A percentile compares a stretch with the other conserved stretches of the same genome.
These are phyloP conservation scores for Verticillium dahliae DNA, from an alignment of 2,329 filamentous ascomycete species.

Conservation along the genomic window DNA sequence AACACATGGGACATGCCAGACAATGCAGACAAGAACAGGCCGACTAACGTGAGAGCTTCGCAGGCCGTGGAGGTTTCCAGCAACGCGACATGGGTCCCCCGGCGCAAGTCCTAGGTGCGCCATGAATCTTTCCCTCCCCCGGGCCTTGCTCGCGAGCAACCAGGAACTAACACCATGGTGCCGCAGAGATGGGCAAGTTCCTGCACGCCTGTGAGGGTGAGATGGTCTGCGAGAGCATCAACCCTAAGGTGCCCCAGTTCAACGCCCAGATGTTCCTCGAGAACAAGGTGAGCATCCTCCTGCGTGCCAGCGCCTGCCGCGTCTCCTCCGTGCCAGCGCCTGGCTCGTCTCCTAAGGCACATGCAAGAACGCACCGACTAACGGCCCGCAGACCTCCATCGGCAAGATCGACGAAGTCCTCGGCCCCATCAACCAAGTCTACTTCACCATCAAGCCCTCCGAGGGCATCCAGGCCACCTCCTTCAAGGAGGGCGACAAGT, in stretches of 20 bases:
- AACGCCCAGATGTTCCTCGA: slow-evolving; percentile 98
- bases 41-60: neutral
- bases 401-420: slow-evolving; percentile 98
- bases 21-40: neutral
- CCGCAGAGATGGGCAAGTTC: slow-evolving; percentile 82
- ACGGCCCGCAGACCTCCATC: slow-evolving; percentile 59
- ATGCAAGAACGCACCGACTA: neutral
- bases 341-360: neutral
- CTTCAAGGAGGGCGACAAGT: slow-evolving; percentile 95
- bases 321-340: neutral
- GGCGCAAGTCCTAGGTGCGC: slow-evolving; percentile 11
- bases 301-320: neutral
- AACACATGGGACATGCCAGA: neutral
- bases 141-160: neutral
- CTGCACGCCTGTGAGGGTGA: slow-evolving; percentile 94
- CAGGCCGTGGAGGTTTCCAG: slow-evolving; percentile 12
- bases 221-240: slow-evolving; percentile 93
- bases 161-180: neutral
- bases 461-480: slow-evolving; percentile 92
- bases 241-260: slow-evolving; percentile 96
- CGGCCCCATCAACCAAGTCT: slow-evolving; percentile 94
- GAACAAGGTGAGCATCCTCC: slow-evolving; percentile 65
- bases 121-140: too few species aligned
- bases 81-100: slow-evolving; percentile 13
- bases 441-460: slow-evolving; percentile 95